Conservation (phyloP, 169 alveolate genomes). For the Plasmodium sp. region DNA sequence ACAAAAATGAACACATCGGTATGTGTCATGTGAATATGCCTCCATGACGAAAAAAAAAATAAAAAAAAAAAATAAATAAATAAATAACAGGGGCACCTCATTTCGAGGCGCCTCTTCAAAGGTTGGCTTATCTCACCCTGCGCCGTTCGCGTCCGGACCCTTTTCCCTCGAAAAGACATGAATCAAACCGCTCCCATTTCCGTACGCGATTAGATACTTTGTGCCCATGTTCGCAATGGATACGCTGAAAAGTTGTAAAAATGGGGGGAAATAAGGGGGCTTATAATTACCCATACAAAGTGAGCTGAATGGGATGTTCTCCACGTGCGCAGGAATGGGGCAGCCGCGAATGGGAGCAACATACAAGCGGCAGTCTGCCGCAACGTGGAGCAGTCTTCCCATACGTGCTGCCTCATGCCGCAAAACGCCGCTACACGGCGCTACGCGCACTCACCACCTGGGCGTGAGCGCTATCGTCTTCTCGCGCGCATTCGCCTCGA, state of each 20-base stretch:
- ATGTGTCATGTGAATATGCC: not conserved
- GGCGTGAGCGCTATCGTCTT: conserved; percentile 30
- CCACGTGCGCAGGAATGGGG: not conserved
- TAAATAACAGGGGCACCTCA: not conserved
- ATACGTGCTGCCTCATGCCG: not conserved
- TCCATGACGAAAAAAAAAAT: not conserved
- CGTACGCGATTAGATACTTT: conserved; percentile 40
- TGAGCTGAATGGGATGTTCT: not conserved
- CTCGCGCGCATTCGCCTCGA: not conserved
- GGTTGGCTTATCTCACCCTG: not conserved
- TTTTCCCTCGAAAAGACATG: conserved; percentile 27
- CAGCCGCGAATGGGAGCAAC: not conserved
- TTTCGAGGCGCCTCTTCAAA: not conserved
- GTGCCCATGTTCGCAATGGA: conserved; percentile 30
- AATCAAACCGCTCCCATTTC: conserved; percentile 34
- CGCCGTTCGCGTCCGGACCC: not conserved
- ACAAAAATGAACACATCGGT: not conserved
- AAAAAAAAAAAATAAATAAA: not conserved
- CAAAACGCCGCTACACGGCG: not conserved
- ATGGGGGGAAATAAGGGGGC: not conserved
- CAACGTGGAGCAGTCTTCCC: not conserved
- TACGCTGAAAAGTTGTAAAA: conserved; percentile 29
- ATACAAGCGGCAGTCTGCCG: not conserved
- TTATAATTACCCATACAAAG: not conserved
- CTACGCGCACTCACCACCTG: conserved; percentile 11